Base-by-base conservation (phyloP, 1,139 yeast genomes). In the Barnettozyma hawaiiensis region DNA sequence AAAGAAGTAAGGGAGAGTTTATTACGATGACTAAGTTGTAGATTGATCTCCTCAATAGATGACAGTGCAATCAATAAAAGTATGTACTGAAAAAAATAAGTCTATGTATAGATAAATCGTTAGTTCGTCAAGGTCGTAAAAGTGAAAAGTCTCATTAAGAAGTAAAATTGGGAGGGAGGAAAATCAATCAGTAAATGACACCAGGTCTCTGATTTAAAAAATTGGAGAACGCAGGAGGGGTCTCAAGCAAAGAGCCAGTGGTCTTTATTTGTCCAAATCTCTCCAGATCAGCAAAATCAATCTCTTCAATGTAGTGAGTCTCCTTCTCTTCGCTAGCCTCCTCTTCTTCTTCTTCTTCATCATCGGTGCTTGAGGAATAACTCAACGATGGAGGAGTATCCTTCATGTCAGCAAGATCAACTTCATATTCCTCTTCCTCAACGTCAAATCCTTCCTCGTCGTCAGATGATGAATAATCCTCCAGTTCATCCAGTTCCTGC, bases 351-450 rank as follows among this genome's bases (percentile, higher is more conserved):
- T 46, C 49, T 4, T 48, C 47, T 31, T 45, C 48, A 14, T 52
- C 55, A 20, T 48, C 55, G 14, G 51, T 47, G n/a, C 52, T 37
- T 16, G 50, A 47, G 1, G 53, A 42, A 32, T 51, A 53, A 10
- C 41, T 48, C 18, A 53, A 37, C 11, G 29, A 37, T 12, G 37
- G 28, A 33, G 57, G 57, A 0, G 54, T 47, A 26, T 46, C 50
- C 31, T 38, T 51, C 34, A 53, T 34, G 12, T 53, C 57, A 7
- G 44, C 37, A 23, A 52, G 47, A 31, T 54, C 58, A 31, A 44
- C 39, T 41, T 52, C 57, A 2, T 47, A 47, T 16, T 47, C 35
- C 12, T 42, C 49, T 12, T 38, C 33, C 31, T 27, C 31, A 27
- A 21, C 24, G 12, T 32, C 33, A 7, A 20, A n/a, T 15, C 46